These are phyloP conservation scores for Geotrichum macrosporum DNA, from an alignment of 1,139 yeast species.

Conservation along the genomic window DNA sequence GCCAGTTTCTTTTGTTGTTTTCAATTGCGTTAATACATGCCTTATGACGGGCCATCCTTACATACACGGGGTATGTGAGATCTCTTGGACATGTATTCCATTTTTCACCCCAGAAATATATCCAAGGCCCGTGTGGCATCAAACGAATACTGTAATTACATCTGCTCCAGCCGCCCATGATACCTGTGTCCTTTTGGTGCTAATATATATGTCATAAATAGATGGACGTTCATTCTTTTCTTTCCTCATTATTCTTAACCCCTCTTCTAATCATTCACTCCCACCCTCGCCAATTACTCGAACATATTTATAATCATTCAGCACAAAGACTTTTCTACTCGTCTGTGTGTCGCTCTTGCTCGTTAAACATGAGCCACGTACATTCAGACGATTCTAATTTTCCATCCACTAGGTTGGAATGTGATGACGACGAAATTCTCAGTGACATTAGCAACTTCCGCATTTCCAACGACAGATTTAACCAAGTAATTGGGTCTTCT, in stretches of 20 bases:
- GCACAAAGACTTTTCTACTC: background rate
- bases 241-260: background rate
- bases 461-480: conserved; percentile 6
- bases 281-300: background rate
- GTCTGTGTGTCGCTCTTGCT: conserved; percentile 5
- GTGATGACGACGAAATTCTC: conserved; percentile 15
- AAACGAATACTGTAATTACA: conserved; percentile 8
- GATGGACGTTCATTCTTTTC: background rate
- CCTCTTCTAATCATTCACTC: background rate
- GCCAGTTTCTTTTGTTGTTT: conserved; percentile 1
- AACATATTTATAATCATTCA: background rate
- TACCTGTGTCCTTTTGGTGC: background rate
- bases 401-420: background rate
- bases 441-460: conserved; percentile 17
- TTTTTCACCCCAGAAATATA: no score
- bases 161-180: background rate
- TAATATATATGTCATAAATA: background rate
- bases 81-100: no score
- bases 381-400: conserved; percentile 7
- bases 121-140: conserved; percentile 3
- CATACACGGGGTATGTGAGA: no score
- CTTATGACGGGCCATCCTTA: no score
- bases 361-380: conserved; percentile 11
- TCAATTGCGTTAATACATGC: background rate
- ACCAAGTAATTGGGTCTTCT: conserved; percentile 13